Conservation (phyloP, 768 basidiomycete genomes). For the Mycena indigotica region DNA sequence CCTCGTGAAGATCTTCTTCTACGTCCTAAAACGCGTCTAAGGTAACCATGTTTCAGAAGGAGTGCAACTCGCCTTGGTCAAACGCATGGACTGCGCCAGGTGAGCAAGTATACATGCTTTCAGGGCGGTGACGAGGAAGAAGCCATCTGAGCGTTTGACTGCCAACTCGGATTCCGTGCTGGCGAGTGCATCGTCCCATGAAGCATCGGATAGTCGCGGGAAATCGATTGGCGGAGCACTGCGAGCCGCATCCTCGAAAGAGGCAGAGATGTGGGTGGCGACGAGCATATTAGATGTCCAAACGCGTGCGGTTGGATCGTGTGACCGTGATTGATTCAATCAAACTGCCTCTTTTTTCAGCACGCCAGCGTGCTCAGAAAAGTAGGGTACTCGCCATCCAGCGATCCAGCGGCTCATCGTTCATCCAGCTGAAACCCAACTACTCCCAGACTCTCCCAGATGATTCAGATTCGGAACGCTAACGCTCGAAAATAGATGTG, state of each 20-base stretch:
- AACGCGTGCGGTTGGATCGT: too few relatives aligned
- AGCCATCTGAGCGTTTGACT: constrained; percentile 5
- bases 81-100: not conserved
- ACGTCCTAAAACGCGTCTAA: not conserved
- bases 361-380: too few relatives aligned
- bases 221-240: not conserved
- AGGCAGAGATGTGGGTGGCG: not conserved
- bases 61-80: not conserved
- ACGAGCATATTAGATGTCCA: too few relatives aligned
- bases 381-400: too few relatives aligned
- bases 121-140: constrained; percentile 6
- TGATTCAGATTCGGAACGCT: too few relatives aligned
- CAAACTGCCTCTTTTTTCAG: too few relatives aligned
- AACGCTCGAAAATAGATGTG: too few relatives aligned
- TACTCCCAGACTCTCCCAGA: too few relatives aligned
- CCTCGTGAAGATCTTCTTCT: constrained; percentile 6
- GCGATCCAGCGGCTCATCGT: too few relatives aligned
- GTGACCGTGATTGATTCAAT: too few relatives aligned
- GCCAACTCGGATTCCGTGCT: constrained; percentile 9
- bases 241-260: not conserved
- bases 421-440: too few relatives aligned
- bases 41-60: not conserved
- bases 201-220: not conserved
- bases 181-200: not conserved
- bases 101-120: not conserved